A percentile compares a stretch with the other conserved stretches of the same genome.
Conservation (phyloP, 1,284 basidiomycete genomes). For the Tilletia setariae region DNA sequence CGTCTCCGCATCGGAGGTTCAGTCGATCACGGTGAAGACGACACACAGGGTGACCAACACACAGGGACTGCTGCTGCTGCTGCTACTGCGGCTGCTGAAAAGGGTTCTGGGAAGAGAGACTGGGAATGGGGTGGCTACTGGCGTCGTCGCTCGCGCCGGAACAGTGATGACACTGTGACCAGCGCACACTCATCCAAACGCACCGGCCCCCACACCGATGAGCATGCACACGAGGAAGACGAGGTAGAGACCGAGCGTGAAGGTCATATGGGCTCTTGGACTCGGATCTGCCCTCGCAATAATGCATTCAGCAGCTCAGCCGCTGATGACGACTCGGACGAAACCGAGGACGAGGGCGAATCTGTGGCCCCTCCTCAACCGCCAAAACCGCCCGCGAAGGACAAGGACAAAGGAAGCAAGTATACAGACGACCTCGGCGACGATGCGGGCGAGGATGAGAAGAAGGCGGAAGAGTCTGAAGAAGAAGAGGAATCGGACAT, state of each 20-base stretch:
- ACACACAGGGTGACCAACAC: neutral
- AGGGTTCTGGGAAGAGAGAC: neutral
- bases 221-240: neutral
- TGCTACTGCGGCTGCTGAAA: neutral
- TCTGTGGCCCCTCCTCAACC: neutral
- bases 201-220: neutral
- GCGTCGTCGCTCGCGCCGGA: conserved; percentile 10
- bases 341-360: conserved; percentile 1
- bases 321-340: neutral
- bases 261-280: neutral
- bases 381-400: neutral
- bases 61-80: too few relatives aligned
- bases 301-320: neutral
- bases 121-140: conserved; percentile 13
- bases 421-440: neutral
- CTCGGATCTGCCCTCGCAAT: conserved; percentile 6
- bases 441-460: neutral
- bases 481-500: conserved; percentile 10
- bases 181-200: neutral
- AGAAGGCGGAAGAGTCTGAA: neutral
- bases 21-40: neutral
- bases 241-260: conserved; percentile 1
- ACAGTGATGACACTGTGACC: conserved; percentile 12
- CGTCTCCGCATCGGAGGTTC: conserved; percentile 3
- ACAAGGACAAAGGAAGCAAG: neutral